Evolutionary conservation across 805 yeast genomes (phyloP), one percentile per base, ranked within the genome.

Genomic region (Clavispora carvajalis): DNA sequence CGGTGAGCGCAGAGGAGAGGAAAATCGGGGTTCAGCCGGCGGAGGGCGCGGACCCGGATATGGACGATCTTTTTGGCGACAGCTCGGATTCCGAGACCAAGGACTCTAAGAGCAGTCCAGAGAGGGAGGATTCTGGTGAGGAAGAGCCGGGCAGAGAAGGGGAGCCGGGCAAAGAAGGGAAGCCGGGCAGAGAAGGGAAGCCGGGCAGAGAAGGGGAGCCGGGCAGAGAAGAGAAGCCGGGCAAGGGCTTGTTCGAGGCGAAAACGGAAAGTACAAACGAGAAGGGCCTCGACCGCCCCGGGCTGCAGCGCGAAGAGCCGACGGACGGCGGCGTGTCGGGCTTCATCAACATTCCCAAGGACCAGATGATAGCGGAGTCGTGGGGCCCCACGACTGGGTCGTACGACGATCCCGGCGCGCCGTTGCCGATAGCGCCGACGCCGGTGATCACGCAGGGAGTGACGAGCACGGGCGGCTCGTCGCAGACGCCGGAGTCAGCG

Each of bases 391-490:
- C 39, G 12, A 48, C 53, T 1, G 40, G 34, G 7, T 46, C 50
- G 4, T 84, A 84, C 50, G 76, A 70, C 36, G 95, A 85, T 55
- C 95, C 95, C 0, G 95, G 95, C 33, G 95, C 95, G 0, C 95
- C 95, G 3, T 64, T 80, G 2, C 91, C 95, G 2, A 49, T 64
- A 0, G 61, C 76, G 15, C 71, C 76, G 0, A 74, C 79, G 6
- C 78, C 79, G 2, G 63, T 73, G 0, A 59, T 73, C 2, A 60
- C 64, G 1, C 56, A 54, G 36, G 21, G 38, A 3, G 47, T 60
- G 8, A 47, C 59, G 3, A 42, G 51, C n/a, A n/a, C n/a, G n/a
- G n/a, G n/a, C n/a, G n/a, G n/a, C n/a, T n/a, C n/a, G n/a, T n/a
- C n/a, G n/a, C 11, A 10, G 9, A 3, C 21, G 12, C n/a, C 9